Base-by-base conservation (phyloP, 345 rosid species). In the Chamaenerion angustifolium region DNA sequence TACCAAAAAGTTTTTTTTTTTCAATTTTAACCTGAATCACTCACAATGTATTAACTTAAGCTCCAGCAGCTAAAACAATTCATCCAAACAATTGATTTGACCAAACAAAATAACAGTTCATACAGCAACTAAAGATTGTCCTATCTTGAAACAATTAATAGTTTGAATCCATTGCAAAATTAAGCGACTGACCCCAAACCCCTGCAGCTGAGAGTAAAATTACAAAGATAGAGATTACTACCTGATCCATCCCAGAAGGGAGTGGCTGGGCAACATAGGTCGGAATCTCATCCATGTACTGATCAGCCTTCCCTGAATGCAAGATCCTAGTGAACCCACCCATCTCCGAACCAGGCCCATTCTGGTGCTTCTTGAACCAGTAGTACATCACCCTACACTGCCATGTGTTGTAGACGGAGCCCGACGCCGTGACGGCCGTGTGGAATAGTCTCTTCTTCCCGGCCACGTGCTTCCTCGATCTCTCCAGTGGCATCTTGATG, bases 401-500 rank as follows among this genome's bases (percentile, higher is more conserved):
- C 99, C 99, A 88, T 0, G 95, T 82, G 48, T 88, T 93, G 74
- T 93, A 93, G 17, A 84, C 94, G 0, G 99, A 84, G 55, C 80
- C 80, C 1, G 96, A 93, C 6, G 99, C 85, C 2, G 96, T 93
- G n/a, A 93, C 88, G 0, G 99, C 99, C n/a, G 92, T 93, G 75
- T 93, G 99, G 63, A 93, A 93, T 44, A 82, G 68, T 56, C 94
- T 60, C 68, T 55, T 79, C 64, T 53, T 48, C 13, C 48, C 2
- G 14, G 40, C 50, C 3, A 62, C 60, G 13, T 44, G 49, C 45
- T 57, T 60, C 37, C 68, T 64, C 10, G 92, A 79, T 63, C 72
- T 71, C 10, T 65, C 79, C 11, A 73, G 49, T 0, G 96, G 95
- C 74, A 93, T 77, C 71, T 70, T 68, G 69, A 93, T 85, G 11